Evolutionary conservation across 257 asterid species (phyloP).

Genomic region (Fraxinus excelsior): DNA sequence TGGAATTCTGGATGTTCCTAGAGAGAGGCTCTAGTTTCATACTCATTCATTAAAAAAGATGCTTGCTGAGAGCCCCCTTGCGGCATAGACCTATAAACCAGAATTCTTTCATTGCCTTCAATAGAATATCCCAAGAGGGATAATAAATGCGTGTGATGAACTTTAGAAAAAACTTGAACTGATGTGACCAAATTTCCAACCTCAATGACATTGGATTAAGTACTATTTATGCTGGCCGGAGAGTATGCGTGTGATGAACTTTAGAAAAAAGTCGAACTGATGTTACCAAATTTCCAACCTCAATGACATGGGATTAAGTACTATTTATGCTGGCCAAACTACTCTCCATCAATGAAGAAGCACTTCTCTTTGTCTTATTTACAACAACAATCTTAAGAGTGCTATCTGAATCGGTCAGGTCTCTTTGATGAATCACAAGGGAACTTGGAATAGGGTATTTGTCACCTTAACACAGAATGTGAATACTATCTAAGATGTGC

Average conservation of each 20-base stretch:
- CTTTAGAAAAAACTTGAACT: constrained; percentile 28
- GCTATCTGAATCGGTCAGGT: constrained; percentile 54
- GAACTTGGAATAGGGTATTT: constrained; percentile 40
- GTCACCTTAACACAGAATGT: background rate
- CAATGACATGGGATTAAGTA: constrained; percentile 56
- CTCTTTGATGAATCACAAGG: constrained; percentile 75
- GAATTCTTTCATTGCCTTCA: constrained; percentile 74
- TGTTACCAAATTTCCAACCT: constrained; percentile 73
- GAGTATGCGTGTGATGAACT: constrained; percentile 47
- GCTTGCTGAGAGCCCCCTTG: constrained; percentile 87
- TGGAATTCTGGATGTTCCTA: constrained; percentile 43
- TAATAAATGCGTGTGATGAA: constrained; percentile 69
- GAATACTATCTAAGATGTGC: background rate
- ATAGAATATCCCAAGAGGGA: constrained; percentile 73
- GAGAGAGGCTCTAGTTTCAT: constrained; percentile 42
- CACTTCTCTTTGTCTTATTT: constrained; percentile 41
- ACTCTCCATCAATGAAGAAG: constrained; percentile 44
- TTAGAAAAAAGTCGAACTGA: constrained; percentile 38
- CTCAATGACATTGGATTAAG: constrained; percentile 62
- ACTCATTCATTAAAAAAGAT: too few relatives aligned
- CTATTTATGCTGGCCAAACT: constrained; percentile 63
- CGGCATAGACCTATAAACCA: constrained; percentile 82
- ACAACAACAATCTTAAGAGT: constrained; percentile 62
- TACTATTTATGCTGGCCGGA: constrained; percentile 53
- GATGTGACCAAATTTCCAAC: constrained; percentile 74